Conservation (phyloP, 1,284 basidiomycete species). For the Malassezia sympodialis region DNA sequence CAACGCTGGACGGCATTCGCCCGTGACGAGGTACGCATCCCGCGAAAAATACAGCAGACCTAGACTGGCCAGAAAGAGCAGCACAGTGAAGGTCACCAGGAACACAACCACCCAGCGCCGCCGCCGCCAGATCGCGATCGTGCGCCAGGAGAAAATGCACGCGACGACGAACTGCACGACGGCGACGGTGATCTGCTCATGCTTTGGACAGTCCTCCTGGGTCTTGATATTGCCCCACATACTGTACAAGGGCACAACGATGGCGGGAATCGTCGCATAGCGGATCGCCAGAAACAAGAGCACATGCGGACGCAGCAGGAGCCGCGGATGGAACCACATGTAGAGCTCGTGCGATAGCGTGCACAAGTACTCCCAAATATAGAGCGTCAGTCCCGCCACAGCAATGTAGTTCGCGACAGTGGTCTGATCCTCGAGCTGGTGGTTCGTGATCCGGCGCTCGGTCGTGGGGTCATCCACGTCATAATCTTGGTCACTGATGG, state of each 20-base stretch:
- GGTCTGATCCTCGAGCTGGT: slow-evolving; percentile 5
- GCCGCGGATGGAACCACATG: slow-evolving; percentile 20
- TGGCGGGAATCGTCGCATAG: slow-evolving; percentile 22
- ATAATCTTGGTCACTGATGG: background rate
- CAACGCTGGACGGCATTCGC: slow-evolving; percentile 18
- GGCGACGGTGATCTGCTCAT: slow-evolving; percentile 21
- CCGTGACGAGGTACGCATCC: slow-evolving; percentile 16
- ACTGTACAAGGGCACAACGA: slow-evolving; percentile 21
- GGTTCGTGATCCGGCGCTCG: background rate
- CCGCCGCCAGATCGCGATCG: slow-evolving; percentile 34
- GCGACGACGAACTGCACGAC: slow-evolving; percentile 28
- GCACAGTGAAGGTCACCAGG: slow-evolving; percentile 18
- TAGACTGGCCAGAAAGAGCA: slow-evolving; percentile 23
- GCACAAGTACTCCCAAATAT: slow-evolving; percentile 21
- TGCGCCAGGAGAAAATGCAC: slow-evolving; percentile 29
- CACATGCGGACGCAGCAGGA: slow-evolving; percentile 22
- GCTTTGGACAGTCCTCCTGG: slow-evolving; percentile 17
- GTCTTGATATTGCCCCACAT: slow-evolving; percentile 20
- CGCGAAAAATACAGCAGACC: slow-evolving; percentile 23
- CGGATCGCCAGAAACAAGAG: slow-evolving; percentile 27
- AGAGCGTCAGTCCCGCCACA: slow-evolving; percentile 21
- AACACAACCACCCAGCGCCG: slow-evolving; percentile 24
- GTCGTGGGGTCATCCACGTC: slow-evolving; percentile 2
- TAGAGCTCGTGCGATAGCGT: slow-evolving; percentile 14
- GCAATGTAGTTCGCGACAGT: slow-evolving; percentile 16